Base-by-base conservation (phyloP, 371 early-diverging fungal species). In the Mucor indicus region DNA sequence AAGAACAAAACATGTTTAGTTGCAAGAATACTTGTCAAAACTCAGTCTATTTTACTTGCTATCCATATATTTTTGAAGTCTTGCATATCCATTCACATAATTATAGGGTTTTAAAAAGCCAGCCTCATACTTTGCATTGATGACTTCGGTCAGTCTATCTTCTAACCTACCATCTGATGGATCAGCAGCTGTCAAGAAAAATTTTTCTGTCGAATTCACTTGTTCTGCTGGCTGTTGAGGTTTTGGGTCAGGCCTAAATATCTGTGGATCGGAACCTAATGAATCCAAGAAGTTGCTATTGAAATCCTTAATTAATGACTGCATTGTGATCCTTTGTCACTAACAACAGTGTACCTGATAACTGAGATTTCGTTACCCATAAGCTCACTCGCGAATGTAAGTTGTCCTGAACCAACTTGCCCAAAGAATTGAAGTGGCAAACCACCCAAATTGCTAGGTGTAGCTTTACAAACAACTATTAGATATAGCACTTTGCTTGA, bases 81-180 rank as follows among this genome's bases (percentile, higher is more conserved):
- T 75, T 12, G 91, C 79, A 71, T 96, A 96, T 1, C 90, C 89
- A 62, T 80, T 87, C 49, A 91, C 90, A 70, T 95, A 94, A 67
- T 95, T 92, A 79, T 91, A 93, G 1, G 97, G 97, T 52, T 90
- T 92, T 22, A 96, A 72, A 47, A 93, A 79, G 0, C 97, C 97
- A 3, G 95, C 95, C 44, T 94, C 91, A 53, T 88, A 92, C 65
- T 96, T 96, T 24, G 93, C 93, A 58, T 86, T 86, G 64, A 95
- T 89, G 23, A 95, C 87, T 57, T 93, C 88, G 27, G 81, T 90
- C 44, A 94, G 69, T 37, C 91, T 84, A 50, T 91, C 93, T 57
- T 90, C 89, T 11, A 81, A 66, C 17, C 87, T 80, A 10, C 89
- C 90, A 52, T 92, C 94, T 1, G 75, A 74, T 0, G 93, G 94